phyloP scores from a whole-genome alignment of 2,329 filamentous ascomycete species.

The Fusarium sarcochroum region DNA sequence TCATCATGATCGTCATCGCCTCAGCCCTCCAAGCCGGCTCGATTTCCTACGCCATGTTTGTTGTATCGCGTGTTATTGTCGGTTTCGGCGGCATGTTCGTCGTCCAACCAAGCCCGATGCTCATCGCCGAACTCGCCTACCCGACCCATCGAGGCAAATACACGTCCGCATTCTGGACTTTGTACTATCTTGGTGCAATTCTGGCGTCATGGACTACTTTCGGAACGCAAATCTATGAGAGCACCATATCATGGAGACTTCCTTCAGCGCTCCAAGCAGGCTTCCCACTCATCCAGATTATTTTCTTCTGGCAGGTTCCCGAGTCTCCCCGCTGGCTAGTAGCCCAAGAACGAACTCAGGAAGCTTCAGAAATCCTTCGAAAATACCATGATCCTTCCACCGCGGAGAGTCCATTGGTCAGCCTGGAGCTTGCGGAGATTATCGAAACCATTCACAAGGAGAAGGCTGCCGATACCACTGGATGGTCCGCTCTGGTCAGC shows the following conservation, averaged over 20 bases:
- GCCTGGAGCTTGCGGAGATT: slow-evolving; percentile 58
- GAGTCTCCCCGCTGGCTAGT: slow-evolving; percentile 67
- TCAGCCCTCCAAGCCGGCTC: slow-evolving; percentile 56
- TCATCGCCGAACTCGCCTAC: slow-evolving; percentile 54
- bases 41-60: slow-evolving; percentile 54
- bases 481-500: slow-evolving; percentile 41
- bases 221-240: slow-evolving; percentile 48
- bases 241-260: slow-evolving; percentile 50
- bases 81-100: slow-evolving; percentile 51
- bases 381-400: slow-evolving; percentile 59
- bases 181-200: slow-evolving; percentile 56
- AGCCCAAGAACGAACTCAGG: slow-evolving; percentile 62
- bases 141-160: slow-evolving; percentile 53
- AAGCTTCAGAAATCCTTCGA: slow-evolving; percentile 63
- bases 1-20: slow-evolving; percentile 54
- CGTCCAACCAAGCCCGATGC: slow-evolving; percentile 49
- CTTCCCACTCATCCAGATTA: slow-evolving; percentile 58
- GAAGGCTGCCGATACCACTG: slow-evolving; percentile 52
- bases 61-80: slow-evolving; percentile 52
- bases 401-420: slow-evolving; percentile 55
- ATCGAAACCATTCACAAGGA: slow-evolving; percentile 52
- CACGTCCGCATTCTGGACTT: slow-evolving; percentile 54
- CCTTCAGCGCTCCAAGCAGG: slow-evolving; percentile 49
- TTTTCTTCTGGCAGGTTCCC: slow-evolving; percentile 56
- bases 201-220: slow-evolving; percentile 57